These are phyloP conservation scores for sorghum (Sorghum bicolor) DNA, from an alignment of 176 grass and related monocot genomes.

Conservation along the genomic window DNA sequence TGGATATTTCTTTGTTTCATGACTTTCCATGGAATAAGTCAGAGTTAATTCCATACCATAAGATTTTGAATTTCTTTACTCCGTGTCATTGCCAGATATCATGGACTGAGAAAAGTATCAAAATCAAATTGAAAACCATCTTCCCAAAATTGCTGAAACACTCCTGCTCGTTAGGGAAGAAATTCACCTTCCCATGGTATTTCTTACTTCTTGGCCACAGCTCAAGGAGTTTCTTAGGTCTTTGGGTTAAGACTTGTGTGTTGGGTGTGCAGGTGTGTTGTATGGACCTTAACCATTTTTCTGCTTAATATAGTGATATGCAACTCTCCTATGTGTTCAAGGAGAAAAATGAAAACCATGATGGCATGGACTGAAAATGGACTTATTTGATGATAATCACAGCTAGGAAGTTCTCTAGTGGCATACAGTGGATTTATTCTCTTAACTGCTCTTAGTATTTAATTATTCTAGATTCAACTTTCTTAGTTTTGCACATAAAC, in stretches of 20 bases:
- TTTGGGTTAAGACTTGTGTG: background rate
- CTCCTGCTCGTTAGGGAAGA: background rate
- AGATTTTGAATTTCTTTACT: background rate
- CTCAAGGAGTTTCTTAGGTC: background rate
- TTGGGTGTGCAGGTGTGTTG: background rate
- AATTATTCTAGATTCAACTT: constrained; percentile 9
- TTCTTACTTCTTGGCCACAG: background rate
- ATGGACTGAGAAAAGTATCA: background rate
- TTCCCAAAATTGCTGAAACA: background rate
- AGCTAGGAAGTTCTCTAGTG: background rate
- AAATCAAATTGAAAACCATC: background rate
- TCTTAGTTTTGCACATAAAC: background rate
- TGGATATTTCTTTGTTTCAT: background rate
- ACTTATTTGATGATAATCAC: background rate
- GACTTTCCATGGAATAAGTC: background rate
- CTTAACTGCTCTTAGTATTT: background rate
- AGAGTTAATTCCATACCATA: background rate
- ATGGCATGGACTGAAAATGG: background rate
- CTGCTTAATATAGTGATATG: background rate
- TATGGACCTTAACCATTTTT: background rate
- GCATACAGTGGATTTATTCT: background rate
- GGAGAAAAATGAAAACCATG: background rate
- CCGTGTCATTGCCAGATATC: background rate
- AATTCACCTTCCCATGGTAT: background rate
- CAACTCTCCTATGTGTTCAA: background rate